phyloP scores from a whole-genome alignment of 345 rosid species.

The Trapa incisa region DNA sequence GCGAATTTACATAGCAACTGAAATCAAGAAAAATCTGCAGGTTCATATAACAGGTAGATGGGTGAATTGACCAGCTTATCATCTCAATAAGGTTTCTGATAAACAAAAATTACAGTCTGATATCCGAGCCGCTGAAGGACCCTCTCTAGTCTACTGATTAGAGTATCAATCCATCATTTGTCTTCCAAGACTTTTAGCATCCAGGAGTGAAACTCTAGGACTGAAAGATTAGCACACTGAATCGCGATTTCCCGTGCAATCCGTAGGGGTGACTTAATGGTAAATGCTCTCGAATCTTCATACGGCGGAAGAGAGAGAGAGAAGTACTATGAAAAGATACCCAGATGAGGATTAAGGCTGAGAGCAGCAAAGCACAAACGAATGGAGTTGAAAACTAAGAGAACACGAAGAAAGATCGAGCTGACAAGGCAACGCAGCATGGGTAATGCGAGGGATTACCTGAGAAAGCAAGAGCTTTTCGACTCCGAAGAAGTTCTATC shows the following conservation, averaged over 20 bases:
- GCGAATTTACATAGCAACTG: not conserved
- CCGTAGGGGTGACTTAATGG: not conserved
- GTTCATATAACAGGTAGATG: not conserved
- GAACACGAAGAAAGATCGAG: not conserved
- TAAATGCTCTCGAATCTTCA: not conserved
- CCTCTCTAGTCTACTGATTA: not conserved
- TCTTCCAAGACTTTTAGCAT: not conserved
- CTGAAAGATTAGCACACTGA: too few relatives aligned
- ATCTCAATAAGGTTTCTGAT: not conserved
- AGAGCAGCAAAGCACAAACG: not conserved
- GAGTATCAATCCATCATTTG: not conserved
- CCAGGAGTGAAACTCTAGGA: not conserved
- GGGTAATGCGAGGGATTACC: not conserved
- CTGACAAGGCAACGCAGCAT: not conserved
- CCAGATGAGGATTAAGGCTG: not conserved
- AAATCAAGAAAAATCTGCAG: not conserved
- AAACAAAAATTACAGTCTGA: not conserved
- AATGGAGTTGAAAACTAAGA: not conserved
- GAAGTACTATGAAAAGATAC: not conserved
- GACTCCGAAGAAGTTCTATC: not conserved
- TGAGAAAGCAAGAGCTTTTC: constrained; percentile 2
- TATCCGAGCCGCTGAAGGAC: not conserved
- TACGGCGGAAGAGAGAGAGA: not conserved
- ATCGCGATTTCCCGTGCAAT: too few relatives aligned
- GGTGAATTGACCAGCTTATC: not conserved